These are phyloP conservation scores for Styphnolobium japonicum DNA, from an alignment of 306 rosid genomes.

Conservation along the genomic window DNA sequence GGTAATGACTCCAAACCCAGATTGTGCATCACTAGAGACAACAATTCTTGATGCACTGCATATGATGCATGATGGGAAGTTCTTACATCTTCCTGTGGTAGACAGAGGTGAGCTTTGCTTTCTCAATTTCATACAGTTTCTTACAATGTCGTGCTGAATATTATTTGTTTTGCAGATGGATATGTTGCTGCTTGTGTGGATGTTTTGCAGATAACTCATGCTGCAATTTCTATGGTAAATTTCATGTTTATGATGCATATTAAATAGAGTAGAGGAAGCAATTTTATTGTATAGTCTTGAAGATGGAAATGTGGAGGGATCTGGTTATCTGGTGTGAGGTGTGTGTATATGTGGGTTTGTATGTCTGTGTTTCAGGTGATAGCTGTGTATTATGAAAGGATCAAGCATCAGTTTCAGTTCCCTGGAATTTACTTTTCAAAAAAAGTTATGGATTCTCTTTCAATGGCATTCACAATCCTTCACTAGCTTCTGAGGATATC, in stretches of 20 bases:
- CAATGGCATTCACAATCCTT: neutral
- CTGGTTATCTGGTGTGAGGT: conserved; percentile 6
- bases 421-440: neutral
- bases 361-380: neutral
- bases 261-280: neutral
- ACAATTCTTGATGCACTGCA: conserved; percentile 92
- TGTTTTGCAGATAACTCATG: conserved; percentile 89
- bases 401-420: neutral
- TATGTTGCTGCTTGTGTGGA: conserved; percentile 74
- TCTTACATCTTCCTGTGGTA: conserved; percentile 93
- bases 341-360: neutral
- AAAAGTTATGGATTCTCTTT: neutral
- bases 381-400: neutral
- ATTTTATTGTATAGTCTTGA: neutral
- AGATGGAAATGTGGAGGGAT: conserved; percentile 12
- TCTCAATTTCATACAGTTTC: conserved; percentile 6
- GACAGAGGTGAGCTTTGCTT: conserved; percentile 66
- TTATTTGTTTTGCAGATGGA: conserved; percentile 63
- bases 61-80: conserved; percentile 91
- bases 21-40: conserved; percentile 78
- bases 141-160: conserved; percentile 13
- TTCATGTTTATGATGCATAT: conserved; percentile 13
- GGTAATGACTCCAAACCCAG: conserved; percentile 97
- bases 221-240: conserved; percentile 87
- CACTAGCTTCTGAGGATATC: neutral